Percentiles rank a stretch among this genome's conserved stretches.
These are phyloP conservation scores for Heterobasidion irregulare DNA, from an alignment of 1,284 basidiomycete genomes.

Conservation along the genomic window DNA sequence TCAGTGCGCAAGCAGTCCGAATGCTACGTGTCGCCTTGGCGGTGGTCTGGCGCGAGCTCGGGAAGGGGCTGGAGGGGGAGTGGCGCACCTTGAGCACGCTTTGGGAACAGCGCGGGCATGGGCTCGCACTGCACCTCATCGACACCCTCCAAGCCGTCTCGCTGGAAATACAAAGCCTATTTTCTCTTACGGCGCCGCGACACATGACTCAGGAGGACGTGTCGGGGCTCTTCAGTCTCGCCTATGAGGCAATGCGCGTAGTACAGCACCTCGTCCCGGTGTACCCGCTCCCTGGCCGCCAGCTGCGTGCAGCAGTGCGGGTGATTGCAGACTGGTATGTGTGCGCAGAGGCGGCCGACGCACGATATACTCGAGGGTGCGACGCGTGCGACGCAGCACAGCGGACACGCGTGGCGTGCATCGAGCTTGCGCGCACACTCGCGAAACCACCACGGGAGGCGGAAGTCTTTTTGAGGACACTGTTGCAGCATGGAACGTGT, in stretches of 20 bases:
- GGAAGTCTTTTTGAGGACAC: constrained; percentile 39
- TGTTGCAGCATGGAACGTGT: constrained; percentile 40
- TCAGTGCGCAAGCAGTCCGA: constrained; percentile 41
- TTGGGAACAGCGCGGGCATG: constrained; percentile 50
- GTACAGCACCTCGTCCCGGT: constrained; percentile 34
- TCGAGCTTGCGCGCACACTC: constrained; percentile 36
- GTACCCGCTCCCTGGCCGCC: constrained; percentile 41
- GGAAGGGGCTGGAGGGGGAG: constrained; percentile 38
- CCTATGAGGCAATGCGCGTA: constrained; percentile 45
- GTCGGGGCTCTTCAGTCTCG: constrained; percentile 44
- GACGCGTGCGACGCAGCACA: constrained; percentile 33
- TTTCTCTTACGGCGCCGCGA: constrained; percentile 28
- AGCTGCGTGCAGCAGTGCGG: constrained; percentile 32
- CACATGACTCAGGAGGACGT: constrained; percentile 28
- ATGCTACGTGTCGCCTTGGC: constrained; percentile 55
- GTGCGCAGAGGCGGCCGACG: constrained; percentile 40
- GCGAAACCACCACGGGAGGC: constrained; percentile 28
- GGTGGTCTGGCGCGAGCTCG: constrained; percentile 42
- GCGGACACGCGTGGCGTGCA: constrained; percentile 37
- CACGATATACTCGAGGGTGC: constrained; percentile 31
- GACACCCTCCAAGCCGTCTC: constrained; percentile 40
- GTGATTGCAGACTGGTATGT: constrained; percentile 47
- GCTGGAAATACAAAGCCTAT: constrained; percentile 43
- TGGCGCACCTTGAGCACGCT: constrained; percentile 44
- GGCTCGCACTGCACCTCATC: constrained; percentile 45